Conservation (phyloP, 176 grass and related monocot species). For the Ampelocalamus luodianensis region DNA sequence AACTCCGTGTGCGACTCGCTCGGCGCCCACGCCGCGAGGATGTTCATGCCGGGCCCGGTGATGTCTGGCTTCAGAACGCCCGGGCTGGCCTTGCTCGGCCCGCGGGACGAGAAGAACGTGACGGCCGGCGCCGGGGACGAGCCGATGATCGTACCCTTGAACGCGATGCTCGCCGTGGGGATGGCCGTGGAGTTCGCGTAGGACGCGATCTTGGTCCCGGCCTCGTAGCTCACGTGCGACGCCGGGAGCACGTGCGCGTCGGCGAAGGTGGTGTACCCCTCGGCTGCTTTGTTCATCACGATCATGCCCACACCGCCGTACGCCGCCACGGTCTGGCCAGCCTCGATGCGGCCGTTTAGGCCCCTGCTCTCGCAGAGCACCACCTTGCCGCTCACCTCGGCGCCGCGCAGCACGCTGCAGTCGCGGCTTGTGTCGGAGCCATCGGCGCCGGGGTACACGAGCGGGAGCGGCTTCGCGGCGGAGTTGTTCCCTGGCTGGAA, state of each 20-base stretch:
- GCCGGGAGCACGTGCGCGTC: slow-evolving; percentile 66
- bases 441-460: slow-evolving; percentile 59
- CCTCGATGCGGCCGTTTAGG: slow-evolving; percentile 49
- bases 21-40: slow-evolving; percentile 77
- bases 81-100: slow-evolving; percentile 62
- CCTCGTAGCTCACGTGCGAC: slow-evolving; percentile 59
- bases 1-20: slow-evolving; percentile 59
- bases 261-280: slow-evolving; percentile 68
- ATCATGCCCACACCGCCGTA: slow-evolving; percentile 65
- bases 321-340: slow-evolving; percentile 53
- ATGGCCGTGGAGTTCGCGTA: slow-evolving; percentile 66
- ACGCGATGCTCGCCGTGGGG: slow-evolving; percentile 61
- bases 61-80: slow-evolving; percentile 86
- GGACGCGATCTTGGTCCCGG: slow-evolving; percentile 51
- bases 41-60: slow-evolving; percentile 86
- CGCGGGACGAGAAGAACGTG: slow-evolving; percentile 80
- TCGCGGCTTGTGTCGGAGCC: slow-evolving; percentile 54
- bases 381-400: slow-evolving; percentile 61
- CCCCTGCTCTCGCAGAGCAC: slow-evolving; percentile 73
- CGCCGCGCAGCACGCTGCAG: slow-evolving; percentile 59
- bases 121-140: slow-evolving; percentile 60
- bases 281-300: slow-evolving; percentile 52
- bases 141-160: slow-evolving; percentile 69
- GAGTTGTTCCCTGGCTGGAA: slow-evolving; percentile 60
- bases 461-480: slow-evolving; percentile 31